Conservation (phyloP, 345 rosid genomes). For the Trapa bicornis region DNA sequence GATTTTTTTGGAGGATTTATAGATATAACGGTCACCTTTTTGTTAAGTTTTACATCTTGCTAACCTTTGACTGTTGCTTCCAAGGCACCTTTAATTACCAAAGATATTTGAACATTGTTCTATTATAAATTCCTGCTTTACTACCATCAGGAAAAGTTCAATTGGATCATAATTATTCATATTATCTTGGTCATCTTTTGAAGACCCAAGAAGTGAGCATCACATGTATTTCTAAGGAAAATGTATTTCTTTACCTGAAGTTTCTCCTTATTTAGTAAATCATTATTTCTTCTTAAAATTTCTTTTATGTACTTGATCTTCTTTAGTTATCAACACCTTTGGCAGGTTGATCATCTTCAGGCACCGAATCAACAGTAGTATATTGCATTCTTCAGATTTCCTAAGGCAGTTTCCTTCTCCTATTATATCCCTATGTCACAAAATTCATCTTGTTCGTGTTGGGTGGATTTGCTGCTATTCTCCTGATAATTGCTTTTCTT, state of each 20-base stretch:
- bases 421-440: conserved; percentile 65
- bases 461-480: conserved; percentile 94
- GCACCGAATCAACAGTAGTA: conserved; percentile 90
- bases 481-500: conserved; percentile 89
- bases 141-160: no score
- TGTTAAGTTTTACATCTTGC: no score
- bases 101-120: neutral
- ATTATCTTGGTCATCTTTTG: no score
- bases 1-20: neutral
- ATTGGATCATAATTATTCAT: no score
- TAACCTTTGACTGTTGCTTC: neutral
- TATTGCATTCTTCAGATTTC: conserved; percentile 69
- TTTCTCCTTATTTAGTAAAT: neutral
- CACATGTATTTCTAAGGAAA: neutral
- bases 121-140: neutral
- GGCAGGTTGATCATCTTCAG: conserved; percentile 95
- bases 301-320: neutral
- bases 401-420: conserved; percentile 89
- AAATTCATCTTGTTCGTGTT: conserved; percentile 90
- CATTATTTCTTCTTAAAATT: neutral
- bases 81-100: neutral
- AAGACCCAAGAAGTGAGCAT: neutral
- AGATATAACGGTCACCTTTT: no score
- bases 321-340: neutral
- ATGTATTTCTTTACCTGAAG: neutral